A percentile compares a stretch with the other conserved stretches of the same genome.
These are phyloP conservation scores for Suhomyces panamericanus DNA, from an alignment of 1,139 yeast genomes.

Conservation along the genomic window DNA sequence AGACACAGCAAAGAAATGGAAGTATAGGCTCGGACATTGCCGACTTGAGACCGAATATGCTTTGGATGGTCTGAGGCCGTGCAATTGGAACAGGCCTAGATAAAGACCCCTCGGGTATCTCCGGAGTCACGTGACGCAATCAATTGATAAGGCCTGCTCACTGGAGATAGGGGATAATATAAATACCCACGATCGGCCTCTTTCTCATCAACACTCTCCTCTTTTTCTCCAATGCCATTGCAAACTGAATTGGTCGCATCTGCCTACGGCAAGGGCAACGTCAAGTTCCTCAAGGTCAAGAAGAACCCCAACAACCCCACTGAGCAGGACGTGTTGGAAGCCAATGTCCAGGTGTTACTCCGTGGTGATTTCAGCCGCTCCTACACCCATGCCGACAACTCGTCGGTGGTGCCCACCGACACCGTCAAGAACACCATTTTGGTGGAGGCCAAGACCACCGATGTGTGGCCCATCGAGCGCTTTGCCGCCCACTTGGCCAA, in stretches of 20 bases:
- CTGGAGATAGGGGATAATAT: neutral
- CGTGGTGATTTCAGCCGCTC: slow-evolving; percentile 77
- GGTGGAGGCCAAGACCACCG: slow-evolving; percentile 75
- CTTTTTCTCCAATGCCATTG: slow-evolving; percentile 9
- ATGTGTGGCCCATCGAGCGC: slow-evolving; percentile 86
- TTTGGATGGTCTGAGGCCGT: too few species aligned
- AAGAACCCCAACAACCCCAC: slow-evolving; percentile 69
- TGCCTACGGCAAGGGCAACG: slow-evolving; percentile 88
- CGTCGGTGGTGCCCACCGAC: slow-evolving; percentile 90
- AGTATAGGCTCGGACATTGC: too few species aligned
- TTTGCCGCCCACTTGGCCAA: slow-evolving; percentile 83
- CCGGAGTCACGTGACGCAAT: slow-evolving; percentile 1
- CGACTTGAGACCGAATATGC: too few species aligned
- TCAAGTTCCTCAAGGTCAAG: slow-evolving; percentile 84
- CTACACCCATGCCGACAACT: slow-evolving; percentile 84
- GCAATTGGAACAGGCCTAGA: too few species aligned
- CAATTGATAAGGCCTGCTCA: slow-evolving; percentile 5
- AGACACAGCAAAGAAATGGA: too few species aligned
- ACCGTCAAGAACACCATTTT: slow-evolving; percentile 88
- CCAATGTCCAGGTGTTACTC: slow-evolving; percentile 72
- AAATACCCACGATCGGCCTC: neutral
- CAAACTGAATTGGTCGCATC: slow-evolving; percentile 40
- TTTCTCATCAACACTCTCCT: neutral
- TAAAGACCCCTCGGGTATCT: too few species aligned
- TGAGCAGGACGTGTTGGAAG: slow-evolving; percentile 79